phyloP scores from a whole-genome alignment of 2,329 filamentous ascomycete genomes.

The Harringtonia lauricola region DNA sequence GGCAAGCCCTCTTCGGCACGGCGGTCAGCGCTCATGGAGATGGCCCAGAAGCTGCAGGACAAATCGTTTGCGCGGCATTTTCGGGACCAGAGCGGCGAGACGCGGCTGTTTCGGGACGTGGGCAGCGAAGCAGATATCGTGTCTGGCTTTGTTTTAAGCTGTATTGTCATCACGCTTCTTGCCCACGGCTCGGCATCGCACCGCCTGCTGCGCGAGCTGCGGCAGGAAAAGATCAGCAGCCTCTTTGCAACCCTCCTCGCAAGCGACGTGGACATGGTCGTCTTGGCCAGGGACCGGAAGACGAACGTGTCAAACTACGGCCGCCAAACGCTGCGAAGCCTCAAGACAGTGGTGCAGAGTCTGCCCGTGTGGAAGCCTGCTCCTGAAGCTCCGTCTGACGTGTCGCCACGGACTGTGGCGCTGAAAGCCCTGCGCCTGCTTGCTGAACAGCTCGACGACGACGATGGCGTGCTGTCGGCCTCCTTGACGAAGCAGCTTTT shows the following conservation, averaged over 20 bases:
- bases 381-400: conserved; percentile 10
- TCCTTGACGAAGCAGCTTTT: conserved; percentile 39
- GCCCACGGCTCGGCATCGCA: conserved; percentile 43
- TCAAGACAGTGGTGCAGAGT: conserved; percentile 41
- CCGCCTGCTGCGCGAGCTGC: conserved; percentile 44
- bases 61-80: conserved; percentile 60
- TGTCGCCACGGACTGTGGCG: conserved; percentile 54
- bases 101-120: conserved; percentile 53
- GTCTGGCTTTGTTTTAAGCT: conserved; percentile 52
- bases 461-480: conserved; percentile 34
- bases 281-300: conserved; percentile 51
- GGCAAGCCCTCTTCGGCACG: conserved; percentile 37
- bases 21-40: conserved; percentile 47
- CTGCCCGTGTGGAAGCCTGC: conserved; percentile 50
- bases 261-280: conserved; percentile 41
- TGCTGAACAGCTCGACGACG: conserved; percentile 27
- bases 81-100: conserved; percentile 61
- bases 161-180: conserved; percentile 52
- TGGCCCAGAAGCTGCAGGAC: conserved; percentile 47
- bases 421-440: conserved; percentile 53
- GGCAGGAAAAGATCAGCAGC: conserved; percentile 39
- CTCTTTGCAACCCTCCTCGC: conserved; percentile 46
- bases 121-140: conserved; percentile 48
- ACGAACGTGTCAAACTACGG: conserved; percentile 59
- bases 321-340: conserved; percentile 40